Conservation (phyloP, 208 protist genomes). For the Dictyostelium gargantuum region DNA sequence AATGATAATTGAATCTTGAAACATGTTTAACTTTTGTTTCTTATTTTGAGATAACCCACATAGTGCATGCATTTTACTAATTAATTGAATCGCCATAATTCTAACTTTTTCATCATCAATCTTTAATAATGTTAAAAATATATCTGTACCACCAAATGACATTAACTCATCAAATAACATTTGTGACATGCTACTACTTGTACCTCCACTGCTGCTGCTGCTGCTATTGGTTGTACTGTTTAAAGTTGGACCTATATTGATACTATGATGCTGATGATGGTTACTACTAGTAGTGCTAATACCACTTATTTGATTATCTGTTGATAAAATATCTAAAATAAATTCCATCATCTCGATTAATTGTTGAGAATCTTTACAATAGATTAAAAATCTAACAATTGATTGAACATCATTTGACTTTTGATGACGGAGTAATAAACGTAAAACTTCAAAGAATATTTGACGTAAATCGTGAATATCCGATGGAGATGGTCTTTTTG, state of each 20-base stretch:
- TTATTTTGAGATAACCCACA: not conserved
- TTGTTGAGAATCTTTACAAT: not conserved
- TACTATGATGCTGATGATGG: not conserved
- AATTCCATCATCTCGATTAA: conserved; percentile 51
- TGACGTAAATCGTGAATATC: conserved; percentile 46
- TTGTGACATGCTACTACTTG: not conserved
- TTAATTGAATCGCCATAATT: not conserved
- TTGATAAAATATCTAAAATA: not conserved
- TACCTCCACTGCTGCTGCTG: not conserved
- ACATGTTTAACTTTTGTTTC: not conserved
- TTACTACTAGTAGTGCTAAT: not conserved
- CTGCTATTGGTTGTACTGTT: not conserved
- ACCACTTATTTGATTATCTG: not conserved
- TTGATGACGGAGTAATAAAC: conserved; percentile 10
- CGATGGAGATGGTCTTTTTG: not conserved
- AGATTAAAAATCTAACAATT: not conserved
- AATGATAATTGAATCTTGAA: conserved; percentile 50
- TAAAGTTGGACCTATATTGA: not conserved
- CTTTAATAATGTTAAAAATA: conserved; percentile 1
- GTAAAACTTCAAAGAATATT: not conserved
- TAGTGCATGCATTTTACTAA: not conserved
- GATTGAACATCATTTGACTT: conserved; percentile 16
- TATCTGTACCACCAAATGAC: not conserved
- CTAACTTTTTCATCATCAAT: conserved; percentile 23
- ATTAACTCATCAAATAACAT: conserved; percentile 23